phyloP scores from a whole-genome alignment of 31 red algal species.

The Endocladia muricata region DNA sequence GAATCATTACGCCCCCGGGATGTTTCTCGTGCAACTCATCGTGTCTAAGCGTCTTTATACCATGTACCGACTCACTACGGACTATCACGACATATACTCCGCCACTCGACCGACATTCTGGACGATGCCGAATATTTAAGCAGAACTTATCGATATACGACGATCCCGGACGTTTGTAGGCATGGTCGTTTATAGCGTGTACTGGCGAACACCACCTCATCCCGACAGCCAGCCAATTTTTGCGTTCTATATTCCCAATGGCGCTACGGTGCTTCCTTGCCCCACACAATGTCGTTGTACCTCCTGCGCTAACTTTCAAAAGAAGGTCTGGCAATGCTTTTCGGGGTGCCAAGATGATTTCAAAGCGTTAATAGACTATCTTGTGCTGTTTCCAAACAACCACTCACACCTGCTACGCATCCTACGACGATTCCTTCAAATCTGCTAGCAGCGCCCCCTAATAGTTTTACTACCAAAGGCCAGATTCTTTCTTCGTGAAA shows the following conservation, averaged over 20 bases:
- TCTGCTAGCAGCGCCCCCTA: constrained; percentile 9
- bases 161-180: neutral
- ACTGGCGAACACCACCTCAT: constrained; percentile 11
- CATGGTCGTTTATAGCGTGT: constrained; percentile 11
- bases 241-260: neutral
- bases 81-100: neutral
- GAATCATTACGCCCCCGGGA: neutral
- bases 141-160: constrained; percentile 7
- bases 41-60: constrained; percentile 9
- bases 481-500: neutral
- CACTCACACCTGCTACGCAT: neutral
- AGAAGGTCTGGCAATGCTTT: constrained; percentile 15
- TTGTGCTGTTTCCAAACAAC: neutral
- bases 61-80: constrained; percentile 8
- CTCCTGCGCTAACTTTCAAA: constrained; percentile 15
- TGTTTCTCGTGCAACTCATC: neutral
- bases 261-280: neutral
- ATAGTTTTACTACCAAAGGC: constrained; percentile 10
- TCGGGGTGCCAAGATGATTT: neutral
- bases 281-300: neutral
- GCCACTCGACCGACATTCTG: constrained; percentile 13
- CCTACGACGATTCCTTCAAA: neutral
- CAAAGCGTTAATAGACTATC: neutral
- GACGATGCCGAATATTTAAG: constrained; percentile 18
- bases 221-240: constrained; percentile 6